Evolutionary conservation across 1,139 yeast genomes (phyloP), one percentile per base, ranked within the genome.

Genomic region (Scheffersomyces titani): DNA sequence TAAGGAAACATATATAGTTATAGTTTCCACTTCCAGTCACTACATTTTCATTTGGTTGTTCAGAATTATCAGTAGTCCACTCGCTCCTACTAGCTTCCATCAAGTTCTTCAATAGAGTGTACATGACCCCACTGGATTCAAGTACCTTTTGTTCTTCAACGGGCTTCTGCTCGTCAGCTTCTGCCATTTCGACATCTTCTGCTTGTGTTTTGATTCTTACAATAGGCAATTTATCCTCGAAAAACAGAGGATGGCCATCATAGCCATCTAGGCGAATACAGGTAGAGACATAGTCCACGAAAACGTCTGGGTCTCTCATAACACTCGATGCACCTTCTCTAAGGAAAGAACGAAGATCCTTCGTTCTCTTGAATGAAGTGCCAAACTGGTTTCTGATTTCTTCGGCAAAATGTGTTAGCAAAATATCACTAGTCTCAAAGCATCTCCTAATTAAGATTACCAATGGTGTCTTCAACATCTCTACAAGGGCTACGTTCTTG

Each of bases 1-100:
- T 73, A 49, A 93, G 72, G 67, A 88, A 90, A 52, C 89, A 82
- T 55, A 86, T 85, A 65, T 89, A 87, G 0, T 87, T 80, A 68
- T 88, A 90, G 45, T 83, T 78, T 63, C 48, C 62, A 62, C 44
- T 60, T 30, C 40, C 40, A 11, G 40, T 66, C 3, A 18, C 45
- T 50, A 30, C 47, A 18, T 50, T 46, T 18, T 62, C 64, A 3
- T 60, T 59, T 36, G 54, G 44, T 19, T 59, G 59, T 3, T 56
- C 63, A 13, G 63, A 63, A 1, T 81, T 76, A 30, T 71, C 73
- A 1, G 81, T 67, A 6, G 75, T 56, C 85, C 89, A 83, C 58
- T 86, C 87, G 19, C 72, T 68, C 59, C 82, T 83, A 13, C 78
- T 77, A 1, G 83, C 80, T 0, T 79, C 74, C 84, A 90, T 86